These are phyloP conservation scores for Nidularia sp. DNA, from an alignment of 768 basidiomycete genomes.

Conservation along the genomic window DNA sequence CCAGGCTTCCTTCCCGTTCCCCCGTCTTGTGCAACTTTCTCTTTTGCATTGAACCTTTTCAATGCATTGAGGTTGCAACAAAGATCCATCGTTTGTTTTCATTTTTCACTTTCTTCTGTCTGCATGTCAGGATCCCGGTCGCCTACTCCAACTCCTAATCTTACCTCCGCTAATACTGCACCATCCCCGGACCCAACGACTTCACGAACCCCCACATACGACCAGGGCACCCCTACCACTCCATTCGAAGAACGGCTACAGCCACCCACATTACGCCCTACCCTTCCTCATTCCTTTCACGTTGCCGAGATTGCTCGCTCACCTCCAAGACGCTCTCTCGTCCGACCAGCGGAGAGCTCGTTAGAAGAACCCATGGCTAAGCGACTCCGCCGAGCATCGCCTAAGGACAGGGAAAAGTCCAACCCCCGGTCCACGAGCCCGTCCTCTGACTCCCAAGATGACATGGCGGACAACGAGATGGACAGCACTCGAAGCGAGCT, in stretches of 20 bases:
- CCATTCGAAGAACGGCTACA: slow-evolving; percentile 17
- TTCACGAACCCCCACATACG: slow-evolving; percentile 39
- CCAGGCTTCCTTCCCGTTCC: neutral
- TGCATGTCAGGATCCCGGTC: slow-evolving; percentile 51
- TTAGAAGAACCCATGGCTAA: slow-evolving; percentile 38
- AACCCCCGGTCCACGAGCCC: slow-evolving; percentile 31
- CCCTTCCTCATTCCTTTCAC: slow-evolving; percentile 22
- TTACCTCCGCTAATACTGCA: slow-evolving; percentile 29
- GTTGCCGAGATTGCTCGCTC: slow-evolving; percentile 13
- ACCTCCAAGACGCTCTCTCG: slow-evolving; percentile 14
- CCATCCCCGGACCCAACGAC: slow-evolving; percentile 28
- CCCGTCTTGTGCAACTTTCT: neutral
- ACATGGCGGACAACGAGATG: slow-evolving; percentile 57
- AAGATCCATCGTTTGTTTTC: slow-evolving; percentile 29
- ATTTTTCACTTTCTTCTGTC: slow-evolving; percentile 22
- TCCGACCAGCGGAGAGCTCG: slow-evolving; percentile 21
- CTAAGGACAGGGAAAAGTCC: slow-evolving; percentile 15
- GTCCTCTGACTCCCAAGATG: slow-evolving; percentile 50
- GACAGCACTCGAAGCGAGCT: slow-evolving; percentile 39
- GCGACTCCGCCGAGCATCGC: slow-evolving; percentile 33
- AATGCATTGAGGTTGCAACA: slow-evolving; percentile 42
- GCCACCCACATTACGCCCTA: slow-evolving; percentile 14
- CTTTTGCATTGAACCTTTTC: slow-evolving; percentile 20
- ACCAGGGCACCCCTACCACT: slow-evolving; percentile 22
- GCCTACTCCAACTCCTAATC: slow-evolving; percentile 40